Conservation (phyloP, 2,329 filamentous ascomycete genomes). For the Claviceps sorghi region DNA sequence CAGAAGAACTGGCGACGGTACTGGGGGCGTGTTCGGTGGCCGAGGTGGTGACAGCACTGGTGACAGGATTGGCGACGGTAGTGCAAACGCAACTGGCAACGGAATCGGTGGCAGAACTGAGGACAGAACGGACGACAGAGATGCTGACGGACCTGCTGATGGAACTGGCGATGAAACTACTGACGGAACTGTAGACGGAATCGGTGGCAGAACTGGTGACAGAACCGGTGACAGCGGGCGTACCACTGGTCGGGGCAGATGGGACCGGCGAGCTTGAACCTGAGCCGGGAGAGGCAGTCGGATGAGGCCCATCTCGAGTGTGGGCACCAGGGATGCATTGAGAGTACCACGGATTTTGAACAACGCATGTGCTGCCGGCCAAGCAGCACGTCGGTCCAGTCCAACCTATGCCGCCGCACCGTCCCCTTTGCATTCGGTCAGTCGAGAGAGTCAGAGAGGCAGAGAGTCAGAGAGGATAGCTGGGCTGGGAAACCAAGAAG, state of each 20-base stretch:
- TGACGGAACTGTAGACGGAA: background rate
- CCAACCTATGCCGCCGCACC: conserved; percentile 33
- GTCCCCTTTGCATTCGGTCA: conserved; percentile 12
- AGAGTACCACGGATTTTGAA: conserved; percentile 22
- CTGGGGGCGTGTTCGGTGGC: background rate
- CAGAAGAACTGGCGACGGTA: background rate
- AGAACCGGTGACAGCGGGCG: background rate
- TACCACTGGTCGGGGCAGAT: background rate
- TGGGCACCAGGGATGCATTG: conserved; percentile 18
- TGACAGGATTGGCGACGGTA: background rate
- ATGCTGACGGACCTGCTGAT: background rate
- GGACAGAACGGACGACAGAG: too few species aligned
- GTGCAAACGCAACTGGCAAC: too few species aligned
- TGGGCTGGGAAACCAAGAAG: conserved; percentile 6
- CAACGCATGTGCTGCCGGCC: conserved; percentile 22
- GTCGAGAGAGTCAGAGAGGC: background rate
- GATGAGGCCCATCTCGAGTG: conserved; percentile 9
- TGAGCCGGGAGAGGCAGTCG: conserved; percentile 27
- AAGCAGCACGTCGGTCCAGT: conserved; percentile 29
- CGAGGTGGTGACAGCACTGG: background rate
- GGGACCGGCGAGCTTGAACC: conserved; percentile 24
- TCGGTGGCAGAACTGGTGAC: background rate
- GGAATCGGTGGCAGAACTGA: background rate
- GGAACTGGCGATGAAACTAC: background rate
- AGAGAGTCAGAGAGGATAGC: background rate